Conservation (phyloP, 352 stramenopile species). For the Pythium monospermum region DNA sequence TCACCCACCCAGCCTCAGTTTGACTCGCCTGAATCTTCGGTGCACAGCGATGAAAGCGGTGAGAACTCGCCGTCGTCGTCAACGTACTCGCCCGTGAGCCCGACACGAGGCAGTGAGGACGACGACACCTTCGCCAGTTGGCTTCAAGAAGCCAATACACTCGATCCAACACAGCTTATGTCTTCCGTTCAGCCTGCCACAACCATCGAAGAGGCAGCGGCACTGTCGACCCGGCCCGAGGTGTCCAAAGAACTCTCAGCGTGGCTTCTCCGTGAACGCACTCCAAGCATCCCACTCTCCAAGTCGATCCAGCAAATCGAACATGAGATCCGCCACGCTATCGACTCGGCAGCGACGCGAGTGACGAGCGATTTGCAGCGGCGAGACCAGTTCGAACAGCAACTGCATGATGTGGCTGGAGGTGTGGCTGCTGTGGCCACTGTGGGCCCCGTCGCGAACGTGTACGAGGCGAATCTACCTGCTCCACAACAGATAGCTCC, state of each 20-base stretch:
- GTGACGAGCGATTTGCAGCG: slow-evolving; percentile 34
- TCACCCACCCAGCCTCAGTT: background rate
- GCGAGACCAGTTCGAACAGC: slow-evolving; percentile 35
- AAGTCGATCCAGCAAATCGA: slow-evolving; percentile 48
- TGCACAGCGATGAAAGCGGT: background rate
- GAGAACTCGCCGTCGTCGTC: slow-evolving; percentile 6
- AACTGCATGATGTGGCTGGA: slow-evolving; percentile 7
- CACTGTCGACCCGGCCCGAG: background rate
- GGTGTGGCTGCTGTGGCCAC: too few species aligned
- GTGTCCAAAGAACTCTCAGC: slow-evolving; percentile 14
- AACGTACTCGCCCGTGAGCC: slow-evolving; percentile 18
- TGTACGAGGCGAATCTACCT: slow-evolving; percentile 2
- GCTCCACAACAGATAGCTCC: too few species aligned
- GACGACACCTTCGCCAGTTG: slow-evolving; percentile 16
- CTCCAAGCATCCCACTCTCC: slow-evolving; percentile 9
- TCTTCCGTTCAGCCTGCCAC: too few species aligned
- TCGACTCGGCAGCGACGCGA: slow-evolving; percentile 40
- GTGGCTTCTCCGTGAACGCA: slow-evolving; percentile 14
- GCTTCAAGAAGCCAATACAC: slow-evolving; percentile 7
- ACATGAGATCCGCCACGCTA: slow-evolving; percentile 47
- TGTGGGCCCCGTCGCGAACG: background rate
- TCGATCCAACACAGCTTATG: too few species aligned
- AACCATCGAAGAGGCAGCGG: background rate
- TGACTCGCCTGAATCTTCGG: too few species aligned
- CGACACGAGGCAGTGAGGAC: slow-evolving; percentile 4